Conservation (phyloP, 1,284 basidiomycete genomes). For the Cryptococcus sp. region DNA sequence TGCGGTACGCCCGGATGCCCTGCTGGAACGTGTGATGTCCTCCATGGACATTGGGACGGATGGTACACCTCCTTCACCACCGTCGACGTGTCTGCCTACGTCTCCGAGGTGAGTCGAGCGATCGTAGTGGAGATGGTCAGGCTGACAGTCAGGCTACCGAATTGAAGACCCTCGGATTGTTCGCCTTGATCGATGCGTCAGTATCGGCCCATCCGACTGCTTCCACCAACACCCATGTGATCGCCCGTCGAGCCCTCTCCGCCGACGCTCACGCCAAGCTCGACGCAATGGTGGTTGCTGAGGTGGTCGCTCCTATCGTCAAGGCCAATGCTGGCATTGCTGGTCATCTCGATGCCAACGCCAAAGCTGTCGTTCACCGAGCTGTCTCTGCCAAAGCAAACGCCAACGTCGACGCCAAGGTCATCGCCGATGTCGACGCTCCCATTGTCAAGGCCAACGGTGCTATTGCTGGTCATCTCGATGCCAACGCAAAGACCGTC, state of each 20-base stretch:
- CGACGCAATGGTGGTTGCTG: too few species aligned
- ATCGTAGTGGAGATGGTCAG: background rate
- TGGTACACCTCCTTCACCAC: background rate
- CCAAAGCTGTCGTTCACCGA: background rate
- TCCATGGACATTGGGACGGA: slow-evolving; percentile 4
- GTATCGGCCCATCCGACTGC: background rate
- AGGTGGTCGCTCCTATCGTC: too few species aligned
- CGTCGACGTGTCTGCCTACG: slow-evolving; percentile 1
- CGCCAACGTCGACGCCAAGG: slow-evolving; percentile 3
- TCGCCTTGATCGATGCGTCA: background rate
- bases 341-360: too few species aligned
- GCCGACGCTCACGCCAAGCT: too few species aligned
- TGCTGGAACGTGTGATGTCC: background rate
- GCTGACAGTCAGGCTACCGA: background rate
- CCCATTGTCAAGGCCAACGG: background rate
- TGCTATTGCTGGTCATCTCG: background rate
- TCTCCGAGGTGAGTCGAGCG: background rate
- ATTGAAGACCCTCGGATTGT: background rate
- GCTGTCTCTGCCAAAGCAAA: background rate
- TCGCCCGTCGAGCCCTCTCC: too few species aligned
- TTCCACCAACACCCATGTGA: too few species aligned
- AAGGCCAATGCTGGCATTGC: too few species aligned
- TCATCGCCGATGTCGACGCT: background rate
- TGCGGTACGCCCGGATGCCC: background rate
- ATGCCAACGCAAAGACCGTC: background rate